Conservation (phyloP, 2,329 filamentous ascomycete genomes). For the Aspergillus pseudoviridinutans region DNA sequence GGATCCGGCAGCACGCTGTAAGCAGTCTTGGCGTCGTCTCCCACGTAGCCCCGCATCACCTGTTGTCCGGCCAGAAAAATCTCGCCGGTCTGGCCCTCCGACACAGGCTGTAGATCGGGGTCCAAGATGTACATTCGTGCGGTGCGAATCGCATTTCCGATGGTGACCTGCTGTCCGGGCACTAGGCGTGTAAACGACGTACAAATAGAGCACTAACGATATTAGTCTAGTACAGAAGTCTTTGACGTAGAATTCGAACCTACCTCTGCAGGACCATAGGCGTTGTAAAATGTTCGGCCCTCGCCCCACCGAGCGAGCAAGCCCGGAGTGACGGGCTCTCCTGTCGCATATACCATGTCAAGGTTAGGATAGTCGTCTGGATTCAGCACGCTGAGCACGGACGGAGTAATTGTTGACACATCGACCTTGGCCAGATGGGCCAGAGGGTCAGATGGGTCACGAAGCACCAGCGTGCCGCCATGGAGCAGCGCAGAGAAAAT, state of each 20-base stretch:
- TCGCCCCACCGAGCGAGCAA: neutral
- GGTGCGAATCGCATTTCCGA: neutral
- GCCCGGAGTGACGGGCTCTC: neutral
- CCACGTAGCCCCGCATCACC: neutral
- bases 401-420: neutral
- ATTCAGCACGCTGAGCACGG: neutral
- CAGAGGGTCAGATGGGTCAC: neutral
- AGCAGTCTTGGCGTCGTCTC: neutral
- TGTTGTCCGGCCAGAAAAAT: slow-evolving; percentile 1
- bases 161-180: neutral
- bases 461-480: neutral
- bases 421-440: neutral
- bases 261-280: neutral
- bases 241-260: neutral
- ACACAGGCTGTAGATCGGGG: neutral
- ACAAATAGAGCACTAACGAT: neutral
- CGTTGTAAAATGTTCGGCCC: neutral
- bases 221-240: neutral
- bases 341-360: neutral
- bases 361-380: neutral
- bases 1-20: neutral
- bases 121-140: neutral
- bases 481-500: neutral
- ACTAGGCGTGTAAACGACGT: neutral
- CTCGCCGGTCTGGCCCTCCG: neutral